Evolutionary conservation across 1,139 yeast genomes (phyloP).

Genomic region (Pichia terricola): DNA sequence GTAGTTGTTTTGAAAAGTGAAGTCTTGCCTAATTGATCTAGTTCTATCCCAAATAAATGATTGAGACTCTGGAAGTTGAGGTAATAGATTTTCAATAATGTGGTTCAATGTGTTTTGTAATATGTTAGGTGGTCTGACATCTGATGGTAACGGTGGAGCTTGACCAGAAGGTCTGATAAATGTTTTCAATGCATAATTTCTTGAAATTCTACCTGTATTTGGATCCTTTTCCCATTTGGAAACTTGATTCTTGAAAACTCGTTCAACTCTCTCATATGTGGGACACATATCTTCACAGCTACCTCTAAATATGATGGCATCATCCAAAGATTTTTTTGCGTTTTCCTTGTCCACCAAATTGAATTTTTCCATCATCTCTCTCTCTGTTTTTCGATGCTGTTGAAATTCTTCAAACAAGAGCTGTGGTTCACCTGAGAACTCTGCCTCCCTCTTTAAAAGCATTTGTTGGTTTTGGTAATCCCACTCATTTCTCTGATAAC

Average conservation of each 20-base stretch:
- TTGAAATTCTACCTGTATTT: conserved; percentile 50
- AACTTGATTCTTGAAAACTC: conserved; percentile 83
- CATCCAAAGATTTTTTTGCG: conserved; percentile 67
- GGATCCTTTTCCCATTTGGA: conserved; percentile 69
- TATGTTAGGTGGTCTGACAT: conserved; percentile 86
- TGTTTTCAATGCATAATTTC: conserved; percentile 70
- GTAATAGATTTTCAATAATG: conserved; percentile 53
- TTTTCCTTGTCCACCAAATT: conserved; percentile 89
- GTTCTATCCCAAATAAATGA: conserved; percentile 98
- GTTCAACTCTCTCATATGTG: conserved; percentile 77
- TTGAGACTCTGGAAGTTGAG: conserved; percentile 72
- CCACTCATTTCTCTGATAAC: conserved; percentile 37
- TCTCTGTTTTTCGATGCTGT: conserved; percentile 65
- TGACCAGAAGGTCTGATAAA: conserved; percentile 98
- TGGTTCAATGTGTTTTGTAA: conserved; percentile 58
- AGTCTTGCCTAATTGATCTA: conserved; percentile 94
- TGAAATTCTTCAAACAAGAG: conserved; percentile 53
- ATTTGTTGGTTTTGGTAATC: conserved; percentile 44
- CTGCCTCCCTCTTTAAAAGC: conserved; percentile 35
- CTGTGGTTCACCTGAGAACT: conserved; percentile 33
- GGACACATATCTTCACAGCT: conserved; percentile 95
- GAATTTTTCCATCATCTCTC: conserved; percentile 67
- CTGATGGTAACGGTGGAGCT: conserved; percentile 95
- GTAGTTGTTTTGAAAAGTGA: conserved; percentile 90
- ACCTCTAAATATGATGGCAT: conserved; percentile 83